These are phyloP conservation scores for Colletotrichum simmondsii DNA, from an alignment of 2,329 filamentous ascomycete genomes.

Conservation along the genomic window DNA sequence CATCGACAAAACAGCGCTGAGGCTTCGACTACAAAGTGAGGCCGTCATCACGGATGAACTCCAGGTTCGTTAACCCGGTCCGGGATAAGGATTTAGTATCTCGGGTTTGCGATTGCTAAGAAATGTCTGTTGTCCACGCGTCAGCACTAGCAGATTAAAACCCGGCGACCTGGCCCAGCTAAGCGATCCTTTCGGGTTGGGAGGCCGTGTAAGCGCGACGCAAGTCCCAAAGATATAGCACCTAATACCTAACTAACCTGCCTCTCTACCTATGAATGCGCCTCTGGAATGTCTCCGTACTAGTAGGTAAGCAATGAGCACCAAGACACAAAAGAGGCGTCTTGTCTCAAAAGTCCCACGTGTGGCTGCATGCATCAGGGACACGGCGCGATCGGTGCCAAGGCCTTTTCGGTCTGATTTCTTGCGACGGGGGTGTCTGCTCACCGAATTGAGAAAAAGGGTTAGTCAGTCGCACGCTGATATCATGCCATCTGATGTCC, in stretches of 20 bases:
- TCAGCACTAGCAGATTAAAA: slow-evolving; percentile 1
- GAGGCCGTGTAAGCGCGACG: background rate
- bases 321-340: background rate
- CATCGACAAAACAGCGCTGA: background rate
- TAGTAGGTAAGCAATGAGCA: background rate
- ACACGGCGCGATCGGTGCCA: background rate
- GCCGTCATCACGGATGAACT: slow-evolving; percentile 2
- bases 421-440: background rate
- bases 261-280: background rate
- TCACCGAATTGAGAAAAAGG: background rate
- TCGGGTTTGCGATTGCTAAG: background rate
- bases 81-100: slow-evolving; percentile 4
- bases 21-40: background rate
- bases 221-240: background rate
- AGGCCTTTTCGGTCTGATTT: background rate
- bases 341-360: background rate
- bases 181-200: background rate
- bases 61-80: background rate
- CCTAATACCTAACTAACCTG: background rate
- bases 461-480: background rate
- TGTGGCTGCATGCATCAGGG: background rate
- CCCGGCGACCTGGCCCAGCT: slow-evolving; percentile 3
- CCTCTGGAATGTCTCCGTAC: background rate
- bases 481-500: slow-evolving; percentile 19
- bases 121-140: no score